phyloP scores from a whole-genome alignment of 306 rosid species.

The Myrica gale region DNA sequence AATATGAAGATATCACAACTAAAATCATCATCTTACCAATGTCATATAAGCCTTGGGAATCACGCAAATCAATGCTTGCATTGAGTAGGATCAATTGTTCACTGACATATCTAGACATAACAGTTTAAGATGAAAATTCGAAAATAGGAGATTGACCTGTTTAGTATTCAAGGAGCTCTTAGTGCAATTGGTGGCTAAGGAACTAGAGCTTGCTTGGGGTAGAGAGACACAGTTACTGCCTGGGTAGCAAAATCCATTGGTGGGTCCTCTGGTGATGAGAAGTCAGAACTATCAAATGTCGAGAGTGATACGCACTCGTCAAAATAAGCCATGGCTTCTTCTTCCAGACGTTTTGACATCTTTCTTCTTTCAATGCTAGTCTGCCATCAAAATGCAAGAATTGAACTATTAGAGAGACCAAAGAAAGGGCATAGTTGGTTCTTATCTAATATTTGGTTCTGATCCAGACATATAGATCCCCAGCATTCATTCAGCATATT shows the following conservation, averaged over 20 bases:
- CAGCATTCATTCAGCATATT: constrained; percentile 11
- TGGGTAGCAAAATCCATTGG: constrained; percentile 51
- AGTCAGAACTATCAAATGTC: constrained; percentile 93
- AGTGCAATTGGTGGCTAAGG: constrained; percentile 30
- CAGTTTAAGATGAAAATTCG: not conserved
- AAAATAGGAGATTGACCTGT: constrained; percentile 23
- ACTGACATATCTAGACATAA: not conserved
- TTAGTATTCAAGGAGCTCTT: constrained; percentile 26
- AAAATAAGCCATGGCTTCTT: constrained; percentile 91
- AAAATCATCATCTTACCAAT: not conserved
- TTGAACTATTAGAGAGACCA: constrained; percentile 15
- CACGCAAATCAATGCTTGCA: not conserved
- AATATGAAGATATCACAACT: not conserved
- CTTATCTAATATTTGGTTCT: constrained; percentile 7
- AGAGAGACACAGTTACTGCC: constrained; percentile 28
- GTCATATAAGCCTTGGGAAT: not conserved
- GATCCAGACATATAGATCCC: constrained; percentile 15
- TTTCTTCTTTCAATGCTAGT: constrained; percentile 87
- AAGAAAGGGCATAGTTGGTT: constrained; percentile 13
- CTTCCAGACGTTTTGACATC: constrained; percentile 82
- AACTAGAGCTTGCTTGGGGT: constrained; percentile 55
- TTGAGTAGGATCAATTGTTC: not conserved
- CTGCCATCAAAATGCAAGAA: constrained; percentile 41
- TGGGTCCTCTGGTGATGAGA: constrained; percentile 86
- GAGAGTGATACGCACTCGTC: constrained; percentile 91